Conservation (phyloP, 257 asterid species). For the Gentiana macrophylla region DNA sequence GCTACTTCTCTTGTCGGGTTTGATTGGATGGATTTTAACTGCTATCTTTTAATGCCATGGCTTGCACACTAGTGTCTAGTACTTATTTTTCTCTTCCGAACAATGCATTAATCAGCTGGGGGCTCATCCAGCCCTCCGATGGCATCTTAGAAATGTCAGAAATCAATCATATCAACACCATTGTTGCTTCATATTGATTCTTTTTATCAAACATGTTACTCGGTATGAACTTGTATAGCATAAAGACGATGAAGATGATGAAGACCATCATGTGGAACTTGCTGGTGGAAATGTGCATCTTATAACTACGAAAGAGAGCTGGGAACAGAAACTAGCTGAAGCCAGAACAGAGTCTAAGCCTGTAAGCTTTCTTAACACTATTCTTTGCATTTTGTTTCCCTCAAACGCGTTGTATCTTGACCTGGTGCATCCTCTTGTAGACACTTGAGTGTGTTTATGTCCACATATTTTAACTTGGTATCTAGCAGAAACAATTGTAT, state of each 20-base stretch:
- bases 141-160: too few species aligned
- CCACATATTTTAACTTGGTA: background rate
- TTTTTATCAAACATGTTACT: too few species aligned
- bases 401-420: too few species aligned
- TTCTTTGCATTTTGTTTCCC: background rate
- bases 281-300: slow-evolving; percentile 88
- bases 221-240: slow-evolving; percentile 10
- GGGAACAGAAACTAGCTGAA: slow-evolving; percentile 77
- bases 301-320: slow-evolving; percentile 58
- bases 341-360: slow-evolving; percentile 52
- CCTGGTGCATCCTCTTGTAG: background rate
- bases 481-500: background rate
- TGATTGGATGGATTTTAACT: too few species aligned
- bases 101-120: too few species aligned
- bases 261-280: slow-evolving; percentile 44
- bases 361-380: slow-evolving; percentile 28
- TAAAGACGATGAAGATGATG: slow-evolving; percentile 32
- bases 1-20: too few species aligned
- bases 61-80: too few species aligned
- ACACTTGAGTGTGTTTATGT: background rate
- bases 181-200: too few species aligned
- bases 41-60: too few species aligned
- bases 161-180: too few species aligned
- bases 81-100: too few species aligned
- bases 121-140: too few species aligned